phyloP scores from a whole-genome alignment of 805 yeast species.

The Wickerhamiella kurtzmanii region DNA sequence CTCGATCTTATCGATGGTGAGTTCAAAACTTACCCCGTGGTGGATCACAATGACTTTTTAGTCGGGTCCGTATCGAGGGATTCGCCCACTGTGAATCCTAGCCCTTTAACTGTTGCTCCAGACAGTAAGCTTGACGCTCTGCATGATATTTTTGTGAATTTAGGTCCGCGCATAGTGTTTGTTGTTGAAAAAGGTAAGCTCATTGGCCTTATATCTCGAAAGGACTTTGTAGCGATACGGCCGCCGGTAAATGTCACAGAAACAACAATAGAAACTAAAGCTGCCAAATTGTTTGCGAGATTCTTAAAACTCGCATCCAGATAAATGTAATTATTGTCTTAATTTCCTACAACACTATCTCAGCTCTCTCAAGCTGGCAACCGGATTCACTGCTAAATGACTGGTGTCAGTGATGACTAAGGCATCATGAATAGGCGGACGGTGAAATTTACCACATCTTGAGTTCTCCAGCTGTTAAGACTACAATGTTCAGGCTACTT shows the following conservation, averaged over 20 bases:
- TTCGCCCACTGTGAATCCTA: slow-evolving; percentile 21
- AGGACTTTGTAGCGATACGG: slow-evolving; percentile 49
- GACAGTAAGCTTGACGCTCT: slow-evolving; percentile 45
- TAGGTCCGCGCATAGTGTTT: slow-evolving; percentile 67
- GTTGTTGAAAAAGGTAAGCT: slow-evolving; percentile 49
- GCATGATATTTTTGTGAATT: slow-evolving; percentile 52
- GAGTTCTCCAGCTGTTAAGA: too few relatives aligned
- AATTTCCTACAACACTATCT: not conserved
- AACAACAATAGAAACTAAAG: slow-evolving; percentile 3
- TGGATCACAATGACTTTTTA: slow-evolving; percentile 22
- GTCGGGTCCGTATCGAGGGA: slow-evolving; percentile 22
- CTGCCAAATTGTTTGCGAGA: not conserved
- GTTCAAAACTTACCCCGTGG: slow-evolving; percentile 26
- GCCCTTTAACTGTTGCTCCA: slow-evolving; percentile 49
- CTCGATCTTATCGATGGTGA: not conserved
- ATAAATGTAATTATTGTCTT: too few relatives aligned
- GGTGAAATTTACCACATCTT: too few relatives aligned
- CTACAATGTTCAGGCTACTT: not conserved
- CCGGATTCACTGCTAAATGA: too few relatives aligned
- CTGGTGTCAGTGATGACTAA: too few relatives aligned
- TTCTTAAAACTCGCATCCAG: not conserved
- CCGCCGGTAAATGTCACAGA: not conserved
- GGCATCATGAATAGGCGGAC: too few relatives aligned
- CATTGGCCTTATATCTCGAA: slow-evolving; percentile 66
- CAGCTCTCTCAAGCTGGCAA: too few relatives aligned